Percentiles rank a stretch among this genome's conserved stretches.
These are phyloP conservation scores for Nemania sp. DNA, from an alignment of 2,329 filamentous ascomycete genomes.

Conservation along the genomic window DNA sequence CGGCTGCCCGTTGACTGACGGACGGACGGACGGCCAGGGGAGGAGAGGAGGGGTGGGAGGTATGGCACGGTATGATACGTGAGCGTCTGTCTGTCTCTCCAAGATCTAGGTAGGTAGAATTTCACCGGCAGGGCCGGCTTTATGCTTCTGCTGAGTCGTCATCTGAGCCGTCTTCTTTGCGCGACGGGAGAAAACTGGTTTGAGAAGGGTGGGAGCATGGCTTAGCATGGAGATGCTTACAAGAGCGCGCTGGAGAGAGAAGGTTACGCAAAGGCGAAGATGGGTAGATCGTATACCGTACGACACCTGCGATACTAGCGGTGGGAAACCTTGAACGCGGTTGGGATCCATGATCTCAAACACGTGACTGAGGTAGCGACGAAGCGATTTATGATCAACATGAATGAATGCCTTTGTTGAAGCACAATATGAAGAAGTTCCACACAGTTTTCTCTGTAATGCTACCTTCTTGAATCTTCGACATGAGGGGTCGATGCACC, in stretches of 20 bases:
- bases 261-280: background rate
- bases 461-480: background rate
- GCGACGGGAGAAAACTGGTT: too few species aligned
- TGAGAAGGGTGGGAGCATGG: too few species aligned
- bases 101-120: slow-evolving; percentile 12
- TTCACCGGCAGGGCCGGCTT: slow-evolving; percentile 10
- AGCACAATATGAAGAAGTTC: background rate
- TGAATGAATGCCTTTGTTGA: too few species aligned
- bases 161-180: slow-evolving; percentile 2
- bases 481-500: slow-evolving; percentile 3
- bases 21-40: background rate
- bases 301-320: background rate
- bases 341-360: background rate
- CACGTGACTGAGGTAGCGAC: slow-evolving; percentile 16
- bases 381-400: background rate
- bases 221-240: slow-evolving; percentile 3
- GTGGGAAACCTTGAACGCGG: background rate
- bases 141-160: slow-evolving; percentile 9
- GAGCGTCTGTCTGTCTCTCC: background rate
- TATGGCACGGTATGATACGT: too few species aligned
- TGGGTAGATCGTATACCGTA: background rate
- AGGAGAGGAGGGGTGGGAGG: too few species aligned
- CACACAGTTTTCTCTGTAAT: background rate
- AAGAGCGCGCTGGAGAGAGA: too few species aligned
- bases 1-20: slow-evolving; percentile 11